These are phyloP conservation scores for Penicillium fimorum DNA, from an alignment of 495 filamentous ascomycete genomes.

Conservation along the genomic window DNA sequence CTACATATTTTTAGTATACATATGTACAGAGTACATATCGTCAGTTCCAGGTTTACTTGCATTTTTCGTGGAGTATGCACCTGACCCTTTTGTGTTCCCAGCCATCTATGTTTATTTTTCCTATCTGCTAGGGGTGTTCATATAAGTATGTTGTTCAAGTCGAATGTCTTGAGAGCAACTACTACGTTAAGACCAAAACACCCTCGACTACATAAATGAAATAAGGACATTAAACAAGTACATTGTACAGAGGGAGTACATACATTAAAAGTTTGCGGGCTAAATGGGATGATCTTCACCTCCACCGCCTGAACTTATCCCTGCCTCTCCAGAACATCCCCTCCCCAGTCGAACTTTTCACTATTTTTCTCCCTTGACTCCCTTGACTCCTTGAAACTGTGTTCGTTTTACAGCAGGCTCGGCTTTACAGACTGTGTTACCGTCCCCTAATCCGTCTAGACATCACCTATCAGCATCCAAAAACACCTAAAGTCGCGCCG, in stretches of 20 bases:
- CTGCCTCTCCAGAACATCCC: conserved; percentile 20
- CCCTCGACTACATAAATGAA: not conserved
- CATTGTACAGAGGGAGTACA: not conserved
- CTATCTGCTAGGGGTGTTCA: not conserved
- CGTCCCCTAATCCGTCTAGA: not conserved
- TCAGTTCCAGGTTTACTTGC: not conserved
- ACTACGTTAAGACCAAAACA: not conserved
- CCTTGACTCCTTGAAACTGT: not conserved
- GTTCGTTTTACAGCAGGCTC: not conserved
- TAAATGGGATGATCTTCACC: conserved; percentile 12
- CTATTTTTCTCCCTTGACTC: conserved; percentile 12
- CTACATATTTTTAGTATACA: not conserved
- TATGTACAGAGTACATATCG: not conserved
- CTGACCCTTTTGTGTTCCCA: not conserved
- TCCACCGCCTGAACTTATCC: conserved; percentile 22
- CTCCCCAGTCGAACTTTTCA: conserved; percentile 5
- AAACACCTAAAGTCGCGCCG: conserved; percentile 21
- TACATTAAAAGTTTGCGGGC: not conserved
- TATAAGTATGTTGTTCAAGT: not conserved
- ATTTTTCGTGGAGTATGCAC: not conserved
- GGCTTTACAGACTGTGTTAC: not conserved
- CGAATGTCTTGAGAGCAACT: not conserved
- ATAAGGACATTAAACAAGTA: not conserved
- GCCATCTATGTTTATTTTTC: conserved; percentile 1
- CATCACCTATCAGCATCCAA: conserved; percentile 11